Conservation (phyloP, 2,329 filamentous ascomycete genomes). For the Scedosporium apiospermum region DNA sequence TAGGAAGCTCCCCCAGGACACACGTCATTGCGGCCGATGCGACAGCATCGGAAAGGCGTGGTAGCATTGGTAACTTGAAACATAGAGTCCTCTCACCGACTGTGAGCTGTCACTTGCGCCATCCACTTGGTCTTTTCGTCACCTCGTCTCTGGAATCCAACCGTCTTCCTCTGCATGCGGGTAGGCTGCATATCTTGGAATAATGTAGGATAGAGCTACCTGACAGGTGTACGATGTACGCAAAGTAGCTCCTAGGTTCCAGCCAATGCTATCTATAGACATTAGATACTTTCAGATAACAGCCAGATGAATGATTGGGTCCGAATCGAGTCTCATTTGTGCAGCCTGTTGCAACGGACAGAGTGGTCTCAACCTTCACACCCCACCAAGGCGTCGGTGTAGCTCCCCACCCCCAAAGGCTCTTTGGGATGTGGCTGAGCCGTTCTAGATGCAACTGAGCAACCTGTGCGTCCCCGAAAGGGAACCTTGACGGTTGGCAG, state of each 20-base stretch:
- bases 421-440: background rate
- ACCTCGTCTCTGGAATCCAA: background rate
- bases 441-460: background rate
- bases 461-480: constrained; percentile 1
- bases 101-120: background rate
- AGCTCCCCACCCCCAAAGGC: background rate
- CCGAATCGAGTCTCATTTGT: background rate
- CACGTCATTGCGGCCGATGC: background rate
- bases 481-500: background rate
- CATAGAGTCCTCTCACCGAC: background rate
- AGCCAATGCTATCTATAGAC: no score
- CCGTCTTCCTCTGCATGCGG: background rate
- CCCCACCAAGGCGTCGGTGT: background rate
- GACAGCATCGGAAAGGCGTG: background rate
- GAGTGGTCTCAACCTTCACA: background rate
- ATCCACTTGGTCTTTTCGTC: background rate
- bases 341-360: background rate
- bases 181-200: background rate
- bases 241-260: background rate
- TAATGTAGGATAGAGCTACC: background rate
- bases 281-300: background rate
- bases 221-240: background rate
- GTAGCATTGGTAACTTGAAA: background rate
- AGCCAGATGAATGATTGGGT: background rate
- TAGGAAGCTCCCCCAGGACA: background rate